phyloP scores from a whole-genome alignment of 2,329 filamentous ascomycete species.

The Aspergillus fumigatus region DNA sequence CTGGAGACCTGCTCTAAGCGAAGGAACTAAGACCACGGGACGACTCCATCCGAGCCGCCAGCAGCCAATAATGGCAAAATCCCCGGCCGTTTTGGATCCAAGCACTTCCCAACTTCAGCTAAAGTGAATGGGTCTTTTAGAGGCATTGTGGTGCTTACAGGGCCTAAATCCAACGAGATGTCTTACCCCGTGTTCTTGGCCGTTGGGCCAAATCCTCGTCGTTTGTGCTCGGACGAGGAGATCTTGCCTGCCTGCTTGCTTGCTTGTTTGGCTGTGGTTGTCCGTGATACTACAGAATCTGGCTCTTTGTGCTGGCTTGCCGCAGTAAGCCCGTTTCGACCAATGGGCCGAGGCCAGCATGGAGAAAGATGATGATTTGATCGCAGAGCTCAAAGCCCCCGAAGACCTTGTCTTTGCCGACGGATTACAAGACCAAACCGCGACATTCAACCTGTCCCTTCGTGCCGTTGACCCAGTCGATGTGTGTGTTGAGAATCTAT shows the following conservation, averaged over 20 bases:
- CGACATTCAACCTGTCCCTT: conserved; percentile 32
- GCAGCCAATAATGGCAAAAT: not conserved
- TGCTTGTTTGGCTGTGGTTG: not conserved
- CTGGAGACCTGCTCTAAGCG: not conserved
- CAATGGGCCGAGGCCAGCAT: not conserved
- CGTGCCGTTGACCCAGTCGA: conserved; percentile 38
- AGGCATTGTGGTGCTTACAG: no score
- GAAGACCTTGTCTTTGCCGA: conserved; percentile 6
- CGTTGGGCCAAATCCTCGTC: not conserved
- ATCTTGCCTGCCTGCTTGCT: not conserved
- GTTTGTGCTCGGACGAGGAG: not conserved
- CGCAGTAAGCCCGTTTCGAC: not conserved
- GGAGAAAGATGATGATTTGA: not conserved
- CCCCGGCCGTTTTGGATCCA: not conserved
- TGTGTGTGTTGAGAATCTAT: conserved; percentile 32
- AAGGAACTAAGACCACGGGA: not conserved
- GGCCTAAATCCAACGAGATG: not conserved
- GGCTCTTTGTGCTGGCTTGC: not conserved
- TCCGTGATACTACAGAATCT: not conserved
- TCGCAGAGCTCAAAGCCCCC: conserved; percentile 1
- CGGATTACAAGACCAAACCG: conserved; percentile 7
- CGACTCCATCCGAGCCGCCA: not conserved
- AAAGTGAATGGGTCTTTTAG: not conserved
- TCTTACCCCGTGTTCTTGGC: not conserved
- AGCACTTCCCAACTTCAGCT: not conserved